Evolutionary conservation across 2,329 filamentous ascomycete genomes (phyloP).

Genomic region (Hypoxylon sp.): DNA sequence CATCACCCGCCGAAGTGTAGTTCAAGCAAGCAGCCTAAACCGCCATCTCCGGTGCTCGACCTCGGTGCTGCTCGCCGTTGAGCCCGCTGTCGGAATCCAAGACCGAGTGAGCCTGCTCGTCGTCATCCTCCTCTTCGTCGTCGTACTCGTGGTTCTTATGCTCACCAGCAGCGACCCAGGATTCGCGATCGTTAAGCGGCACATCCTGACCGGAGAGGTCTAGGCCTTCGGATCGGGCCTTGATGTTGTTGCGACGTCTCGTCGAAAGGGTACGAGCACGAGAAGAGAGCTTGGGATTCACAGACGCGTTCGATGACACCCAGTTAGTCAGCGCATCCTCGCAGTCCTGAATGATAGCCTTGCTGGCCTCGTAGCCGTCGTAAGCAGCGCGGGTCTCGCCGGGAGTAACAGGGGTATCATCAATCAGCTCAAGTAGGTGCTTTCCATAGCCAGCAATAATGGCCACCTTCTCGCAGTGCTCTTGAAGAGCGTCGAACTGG

Average conservation of each 20-base stretch:
- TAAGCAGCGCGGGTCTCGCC: slow-evolving; percentile 96
- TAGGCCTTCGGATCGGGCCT: slow-evolving; percentile 72
- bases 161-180: slow-evolving; percentile 79
- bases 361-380: slow-evolving; percentile 97
- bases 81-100: slow-evolving; percentile 62
- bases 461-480: slow-evolving; percentile 97
- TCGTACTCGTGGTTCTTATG: slow-evolving; percentile 67
- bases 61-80: slow-evolving; percentile 63
- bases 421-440: slow-evolving; percentile 95
- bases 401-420: slow-evolving; percentile 95
- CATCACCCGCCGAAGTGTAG: slow-evolving; percentile 2
- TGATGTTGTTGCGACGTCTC: slow-evolving; percentile 78
- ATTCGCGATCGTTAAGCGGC: slow-evolving; percentile 79
- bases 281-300: slow-evolving; percentile 85
- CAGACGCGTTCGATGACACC: slow-evolving; percentile 89
- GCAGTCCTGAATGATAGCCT: slow-evolving; percentile 98
- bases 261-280: slow-evolving; percentile 89
- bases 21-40: slow-evolving; percentile 21
- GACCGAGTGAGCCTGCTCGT: slow-evolving; percentile 64
- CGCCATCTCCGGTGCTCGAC: slow-evolving; percentile 39
- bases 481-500: slow-evolving; percentile 95
- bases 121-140: slow-evolving; percentile 72
- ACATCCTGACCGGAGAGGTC: slow-evolving; percentile 86
- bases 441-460: slow-evolving; percentile 98
- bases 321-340: slow-evolving; percentile 97